Base-by-base conservation (phyloP, 345 rosid genomes). In the Populus tremula region DNA sequence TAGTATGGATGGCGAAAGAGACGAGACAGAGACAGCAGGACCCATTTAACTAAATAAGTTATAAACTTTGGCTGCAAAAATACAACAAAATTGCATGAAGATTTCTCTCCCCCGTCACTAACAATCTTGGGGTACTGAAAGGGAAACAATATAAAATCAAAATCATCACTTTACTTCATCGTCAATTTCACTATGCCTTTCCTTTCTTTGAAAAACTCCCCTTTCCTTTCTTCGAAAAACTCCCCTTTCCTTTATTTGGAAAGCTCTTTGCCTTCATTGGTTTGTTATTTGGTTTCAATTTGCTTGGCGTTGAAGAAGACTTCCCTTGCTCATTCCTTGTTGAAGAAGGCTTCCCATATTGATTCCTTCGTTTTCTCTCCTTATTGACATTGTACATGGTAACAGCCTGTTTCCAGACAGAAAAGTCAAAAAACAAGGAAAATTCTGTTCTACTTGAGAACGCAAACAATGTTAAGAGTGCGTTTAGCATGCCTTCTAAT, bases 371-470 rank as follows among this genome's bases (percentile, higher is more conserved):
- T 78, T 82, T 93, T 77, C 84, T 89, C 86, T 96, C 97, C 82
- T 82, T 92, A 86, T 92, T 93, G 78, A 83, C 91, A 39, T 90
- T 96, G 87, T 89, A 92, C 91, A 88, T 87, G 31, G 87, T 81
- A 74, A 96, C 75, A n/a, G 98, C 99, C 98, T 93, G 80, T 70
- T 74, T n/a, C 63, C 70, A 62, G 17, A 78, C 16, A 38, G 65
- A 70, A 0, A 43, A 17, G 21, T 39, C 41, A 59, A 71, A n/a
- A 45, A 78, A 65, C 29, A 49, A 43, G 20, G 39, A 54, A 36
- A 25, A 62, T 68, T 64, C 11, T 33, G 56, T 21, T 66, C 56
- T 49, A 66, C 61, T 53, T 20, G 23, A 45, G 74, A 36, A 56
- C 78, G 61, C 41, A 11, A 8, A 45, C 39, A 71, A 78, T 21